A percentile compares a stretch with the other conserved stretches of the same genome.
These are phyloP conservation scores for Lodderomyces elongisporus DNA, from an alignment of 1,139 yeast species.

Conservation along the genomic window DNA sequence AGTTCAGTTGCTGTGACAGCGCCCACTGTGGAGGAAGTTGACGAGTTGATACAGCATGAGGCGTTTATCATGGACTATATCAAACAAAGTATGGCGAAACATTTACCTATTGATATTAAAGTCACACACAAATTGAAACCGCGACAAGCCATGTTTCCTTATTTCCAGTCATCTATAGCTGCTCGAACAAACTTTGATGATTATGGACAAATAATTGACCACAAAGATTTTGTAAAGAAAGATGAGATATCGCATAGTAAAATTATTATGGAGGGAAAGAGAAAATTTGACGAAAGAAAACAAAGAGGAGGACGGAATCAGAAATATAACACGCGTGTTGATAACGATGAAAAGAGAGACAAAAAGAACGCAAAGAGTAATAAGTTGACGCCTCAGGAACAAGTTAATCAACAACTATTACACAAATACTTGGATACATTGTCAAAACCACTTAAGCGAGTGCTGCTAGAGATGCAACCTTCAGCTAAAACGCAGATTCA, in stretches of 20 bases:
- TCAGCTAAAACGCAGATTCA: constrained; percentile 30
- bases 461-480: constrained; percentile 14
- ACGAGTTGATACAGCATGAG: constrained; percentile 38
- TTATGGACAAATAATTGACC: constrained; percentile 70
- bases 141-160: constrained; percentile 76
- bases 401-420: constrained; percentile 37
- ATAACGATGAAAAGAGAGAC: constrained; percentile 6
- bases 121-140: constrained; percentile 54
- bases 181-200: constrained; percentile 64
- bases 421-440: constrained; percentile 53
- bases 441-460: constrained; percentile 50
- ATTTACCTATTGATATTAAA: constrained; percentile 54
- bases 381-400: constrained; percentile 43
- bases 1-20: background rate
- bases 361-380: constrained; percentile 14
- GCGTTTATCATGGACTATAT: constrained; percentile 39
- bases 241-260: constrained; percentile 43
- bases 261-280: constrained; percentile 31
- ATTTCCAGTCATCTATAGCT: constrained; percentile 40
- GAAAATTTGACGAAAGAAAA: constrained; percentile 28
- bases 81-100: constrained; percentile 34
- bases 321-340: constrained; percentile 4
- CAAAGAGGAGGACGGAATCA: constrained; percentile 15
- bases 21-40: constrained; percentile 13
- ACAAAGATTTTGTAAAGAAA: constrained; percentile 58